phyloP scores from a whole-genome alignment of 495 filamentous ascomycete genomes.

The Lentithecium fluviatile region DNA sequence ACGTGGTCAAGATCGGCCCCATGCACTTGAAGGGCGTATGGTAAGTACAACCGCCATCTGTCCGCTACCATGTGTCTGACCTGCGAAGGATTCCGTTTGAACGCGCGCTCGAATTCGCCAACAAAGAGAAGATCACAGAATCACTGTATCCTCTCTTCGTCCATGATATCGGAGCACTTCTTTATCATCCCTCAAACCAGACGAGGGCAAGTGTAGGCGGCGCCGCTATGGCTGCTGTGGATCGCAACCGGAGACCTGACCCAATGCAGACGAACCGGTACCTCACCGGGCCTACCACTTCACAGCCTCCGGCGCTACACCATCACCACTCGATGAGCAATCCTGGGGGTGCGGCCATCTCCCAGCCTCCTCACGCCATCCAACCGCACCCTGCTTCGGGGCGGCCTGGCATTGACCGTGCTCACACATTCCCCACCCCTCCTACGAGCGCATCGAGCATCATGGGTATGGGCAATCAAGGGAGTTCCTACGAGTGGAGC shows the following conservation, averaged over 20 bases:
- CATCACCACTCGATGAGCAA: slow-evolving; percentile 75
- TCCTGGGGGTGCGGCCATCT: slow-evolving; percentile 61
- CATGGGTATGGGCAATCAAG: slow-evolving; percentile 74
- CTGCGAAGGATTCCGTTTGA: slow-evolving; percentile 83
- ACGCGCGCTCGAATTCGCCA: slow-evolving; percentile 92
- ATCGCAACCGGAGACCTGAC: slow-evolving; percentile 65
- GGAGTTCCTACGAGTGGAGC: slow-evolving; percentile 73
- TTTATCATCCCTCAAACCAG: slow-evolving; percentile 92
- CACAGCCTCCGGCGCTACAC: slow-evolving; percentile 65
- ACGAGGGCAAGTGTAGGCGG: slow-evolving; percentile 60
- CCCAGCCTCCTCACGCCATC: slow-evolving; percentile 67
- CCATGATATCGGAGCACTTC: slow-evolving; percentile 89
- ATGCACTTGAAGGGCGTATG: slow-evolving; percentile 99
- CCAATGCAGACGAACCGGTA: slow-evolving; percentile 46
- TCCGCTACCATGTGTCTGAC: slow-evolving; percentile 23
- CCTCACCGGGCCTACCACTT: slow-evolving; percentile 43
- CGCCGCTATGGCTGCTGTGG: slow-evolving; percentile 82
- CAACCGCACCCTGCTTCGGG: slow-evolving; percentile 67
- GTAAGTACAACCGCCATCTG: slow-evolving; percentile 53
- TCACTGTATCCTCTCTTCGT: slow-evolving; percentile 93
- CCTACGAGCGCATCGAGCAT: slow-evolving; percentile 89
- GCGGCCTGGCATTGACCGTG: slow-evolving; percentile 73
- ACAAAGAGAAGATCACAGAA: slow-evolving; percentile 99
- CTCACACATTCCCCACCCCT: slow-evolving; percentile 90
- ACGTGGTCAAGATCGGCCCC: slow-evolving; percentile 97